Evolutionary conservation across 176 grass and related monocot species (phyloP).

Genomic region (Areca catechu): DNA sequence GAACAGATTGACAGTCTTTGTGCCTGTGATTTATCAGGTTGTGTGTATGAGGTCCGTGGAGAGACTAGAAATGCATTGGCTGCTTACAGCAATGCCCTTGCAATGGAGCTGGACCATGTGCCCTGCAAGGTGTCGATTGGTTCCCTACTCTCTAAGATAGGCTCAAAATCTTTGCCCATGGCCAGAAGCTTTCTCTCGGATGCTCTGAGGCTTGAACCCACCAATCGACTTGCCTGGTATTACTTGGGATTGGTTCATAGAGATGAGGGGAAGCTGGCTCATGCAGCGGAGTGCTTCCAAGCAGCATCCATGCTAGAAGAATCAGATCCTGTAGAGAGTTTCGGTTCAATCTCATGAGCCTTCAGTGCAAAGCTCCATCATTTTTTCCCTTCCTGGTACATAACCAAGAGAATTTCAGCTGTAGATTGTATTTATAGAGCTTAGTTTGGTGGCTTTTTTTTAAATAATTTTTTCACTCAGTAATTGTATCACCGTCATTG

Average conservation of each 20-base stretch:
- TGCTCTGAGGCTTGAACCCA: conserved; percentile 66
- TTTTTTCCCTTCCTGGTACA: conserved; percentile 17
- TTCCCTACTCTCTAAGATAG: conserved; percentile 55
- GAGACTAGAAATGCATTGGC: conserved; percentile 36
- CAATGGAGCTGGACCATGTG: conserved; percentile 61
- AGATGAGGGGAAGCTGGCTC: conserved; percentile 56
- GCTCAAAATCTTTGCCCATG: conserved; percentile 56
- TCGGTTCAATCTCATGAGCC: conserved; percentile 42
- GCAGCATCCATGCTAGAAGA: conserved; percentile 78
- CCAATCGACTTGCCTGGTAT: conserved; percentile 75
- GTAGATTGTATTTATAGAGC: conserved; percentile 28
- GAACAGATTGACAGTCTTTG: too few species aligned
- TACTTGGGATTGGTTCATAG: conserved; percentile 83
- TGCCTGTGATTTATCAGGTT: conserved; percentile 28
- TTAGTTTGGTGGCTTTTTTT: neutral
- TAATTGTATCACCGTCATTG: too few species aligned
- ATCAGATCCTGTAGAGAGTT: conserved; percentile 74
- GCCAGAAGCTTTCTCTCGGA: conserved; percentile 85
- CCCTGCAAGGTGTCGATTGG: conserved; percentile 78
- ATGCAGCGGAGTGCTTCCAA: conserved; percentile 90
- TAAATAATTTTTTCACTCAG: neutral
- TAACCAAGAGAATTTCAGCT: conserved; percentile 22
- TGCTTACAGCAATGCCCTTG: conserved; percentile 56
- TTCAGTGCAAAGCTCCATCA: conserved; percentile 2
- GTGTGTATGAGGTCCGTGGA: conserved; percentile 37